Evolutionary conservation across 805 yeast species (phyloP).

Genomic region (Kregervanrija delftensis): DNA sequence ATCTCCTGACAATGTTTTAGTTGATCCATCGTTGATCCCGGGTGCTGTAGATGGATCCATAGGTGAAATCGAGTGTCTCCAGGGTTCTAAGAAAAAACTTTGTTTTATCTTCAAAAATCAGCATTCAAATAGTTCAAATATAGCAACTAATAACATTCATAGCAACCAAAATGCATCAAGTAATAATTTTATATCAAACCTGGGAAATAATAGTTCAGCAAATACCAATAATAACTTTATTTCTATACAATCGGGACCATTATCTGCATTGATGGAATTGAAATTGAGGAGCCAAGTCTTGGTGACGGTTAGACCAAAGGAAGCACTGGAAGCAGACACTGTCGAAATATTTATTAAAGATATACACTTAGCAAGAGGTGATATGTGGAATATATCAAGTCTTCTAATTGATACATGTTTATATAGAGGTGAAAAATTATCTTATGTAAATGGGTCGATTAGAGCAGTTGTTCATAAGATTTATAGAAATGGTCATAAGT

Average conservation of each 20-base stretch:
- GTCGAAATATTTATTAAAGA: conserved; percentile 80
- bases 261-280: conserved; percentile 55
- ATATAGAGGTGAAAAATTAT: conserved; percentile 55
- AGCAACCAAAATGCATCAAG: not conserved
- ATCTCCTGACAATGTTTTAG: conserved; percentile 49
- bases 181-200: too few species aligned
- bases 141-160: not conserved
- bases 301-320: conserved; percentile 40
- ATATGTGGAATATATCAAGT: conserved; percentile 83
- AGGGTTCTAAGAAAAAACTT: conserved; percentile 29
- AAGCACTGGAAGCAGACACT: conserved; percentile 65
- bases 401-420: conserved; percentile 56
- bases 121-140: conserved; percentile 1
- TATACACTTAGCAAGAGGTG: conserved; percentile 75
- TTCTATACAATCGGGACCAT: conserved; percentile 53
- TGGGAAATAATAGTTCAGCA: not conserved
- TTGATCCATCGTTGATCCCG: conserved; percentile 54
- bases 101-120: conserved; percentile 36
- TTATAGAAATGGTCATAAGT: conserved; percentile 58
- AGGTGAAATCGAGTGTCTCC: conserved; percentile 56
- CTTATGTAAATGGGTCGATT: conserved; percentile 52
- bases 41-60: conserved; percentile 69
- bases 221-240: conserved; percentile 28
- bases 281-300: conserved; percentile 62
- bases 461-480: conserved; percentile 60